Percentiles rank a stretch among this genome's conserved stretches.
phyloP scores from a whole-genome alignment of 2,329 filamentous ascomycete species.

The Colletotrichum sp. region DNA sequence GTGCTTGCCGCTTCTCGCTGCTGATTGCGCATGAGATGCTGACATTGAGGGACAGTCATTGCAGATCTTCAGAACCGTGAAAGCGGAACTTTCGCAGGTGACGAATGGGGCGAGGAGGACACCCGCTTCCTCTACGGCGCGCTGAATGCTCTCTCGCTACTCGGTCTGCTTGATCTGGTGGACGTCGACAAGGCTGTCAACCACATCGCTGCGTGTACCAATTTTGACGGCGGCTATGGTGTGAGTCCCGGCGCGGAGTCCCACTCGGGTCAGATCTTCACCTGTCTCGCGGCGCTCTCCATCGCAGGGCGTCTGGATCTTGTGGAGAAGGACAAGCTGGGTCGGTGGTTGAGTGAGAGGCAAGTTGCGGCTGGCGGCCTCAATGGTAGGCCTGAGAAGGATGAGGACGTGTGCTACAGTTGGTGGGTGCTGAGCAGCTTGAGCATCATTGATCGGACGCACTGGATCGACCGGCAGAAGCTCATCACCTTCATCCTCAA shows the following conservation, averaged over 20 bases:
- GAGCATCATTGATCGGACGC: constrained; percentile 83
- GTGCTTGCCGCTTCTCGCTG: constrained; percentile 34
- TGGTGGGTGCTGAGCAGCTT: constrained; percentile 98
- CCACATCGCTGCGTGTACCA: constrained; percentile 82
- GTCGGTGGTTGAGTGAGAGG: constrained; percentile 90
- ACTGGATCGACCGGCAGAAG: constrained; percentile 91
- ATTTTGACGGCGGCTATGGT: constrained; percentile 95
- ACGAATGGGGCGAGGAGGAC: constrained; percentile 96
- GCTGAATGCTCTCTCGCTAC: constrained; percentile 85
- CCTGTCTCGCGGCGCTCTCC: constrained; percentile 84
- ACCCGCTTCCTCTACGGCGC: constrained; percentile 93
- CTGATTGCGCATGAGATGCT: not conserved
- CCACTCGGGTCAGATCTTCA: constrained; percentile 94
- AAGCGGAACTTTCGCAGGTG: constrained; percentile 88
- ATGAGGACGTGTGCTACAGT: constrained; percentile 97
- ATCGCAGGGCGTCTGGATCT: constrained; percentile 85
- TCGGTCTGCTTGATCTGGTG: constrained; percentile 74
- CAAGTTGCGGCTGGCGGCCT: constrained; percentile 87
- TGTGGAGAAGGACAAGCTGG: constrained; percentile 82
- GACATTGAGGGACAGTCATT: constrained; percentile 61
- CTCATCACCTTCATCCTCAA: constrained; percentile 82
- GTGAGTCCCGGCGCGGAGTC: constrained; percentile 90
- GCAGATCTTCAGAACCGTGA: constrained; percentile 79
- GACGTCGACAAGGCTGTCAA: constrained; percentile 81
- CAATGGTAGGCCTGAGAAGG: constrained; percentile 93